These are phyloP conservation scores for Quillaja saponaria DNA, from an alignment of 306 rosid genomes.

Conservation along the genomic window DNA sequence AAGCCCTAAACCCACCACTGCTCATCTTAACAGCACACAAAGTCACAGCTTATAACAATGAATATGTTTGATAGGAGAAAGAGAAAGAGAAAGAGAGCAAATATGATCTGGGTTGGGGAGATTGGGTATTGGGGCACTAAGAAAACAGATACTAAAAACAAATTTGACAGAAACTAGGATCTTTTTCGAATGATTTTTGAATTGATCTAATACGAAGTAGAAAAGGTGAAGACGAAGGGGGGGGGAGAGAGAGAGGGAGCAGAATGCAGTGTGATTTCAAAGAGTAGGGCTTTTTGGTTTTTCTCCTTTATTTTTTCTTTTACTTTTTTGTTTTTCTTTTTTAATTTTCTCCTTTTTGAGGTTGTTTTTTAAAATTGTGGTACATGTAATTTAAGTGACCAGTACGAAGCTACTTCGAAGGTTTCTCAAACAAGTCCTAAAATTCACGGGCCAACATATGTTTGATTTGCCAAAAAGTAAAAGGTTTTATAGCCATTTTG, in stretches of 20 bases:
- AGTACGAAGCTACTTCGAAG: too few species aligned
- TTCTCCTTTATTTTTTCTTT: not conserved
- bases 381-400: too few species aligned
- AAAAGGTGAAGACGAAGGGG: slow-evolving; percentile 2
- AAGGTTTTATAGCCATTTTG: too few species aligned
- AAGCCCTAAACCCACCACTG: slow-evolving; percentile 76
- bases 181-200: slow-evolving; percentile 39
- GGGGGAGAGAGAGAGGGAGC: slow-evolving; percentile 20
- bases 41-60: slow-evolving; percentile 24
- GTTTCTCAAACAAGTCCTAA: too few species aligned
- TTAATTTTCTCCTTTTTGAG: not conserved
- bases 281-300: slow-evolving; percentile 42
- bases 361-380: too few species aligned
- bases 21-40: slow-evolving; percentile 61
- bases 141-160: slow-evolving; percentile 24
- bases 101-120: slow-evolving; percentile 25
- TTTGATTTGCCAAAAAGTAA: too few species aligned
- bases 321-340: not conserved
- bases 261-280: slow-evolving; percentile 40
- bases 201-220: slow-evolving; percentile 50
- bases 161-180: slow-evolving; percentile 16
- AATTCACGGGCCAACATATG: too few species aligned
- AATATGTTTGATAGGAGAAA: slow-evolving; percentile 26
- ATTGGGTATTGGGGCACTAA: slow-evolving; percentile 34
- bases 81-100: slow-evolving; percentile 20